Percentiles rank a stretch among this genome's conserved stretches.
phyloP scores from a whole-genome alignment of 768 basidiomycete species.

The Cystofilobasidium bisporidii region DNA sequence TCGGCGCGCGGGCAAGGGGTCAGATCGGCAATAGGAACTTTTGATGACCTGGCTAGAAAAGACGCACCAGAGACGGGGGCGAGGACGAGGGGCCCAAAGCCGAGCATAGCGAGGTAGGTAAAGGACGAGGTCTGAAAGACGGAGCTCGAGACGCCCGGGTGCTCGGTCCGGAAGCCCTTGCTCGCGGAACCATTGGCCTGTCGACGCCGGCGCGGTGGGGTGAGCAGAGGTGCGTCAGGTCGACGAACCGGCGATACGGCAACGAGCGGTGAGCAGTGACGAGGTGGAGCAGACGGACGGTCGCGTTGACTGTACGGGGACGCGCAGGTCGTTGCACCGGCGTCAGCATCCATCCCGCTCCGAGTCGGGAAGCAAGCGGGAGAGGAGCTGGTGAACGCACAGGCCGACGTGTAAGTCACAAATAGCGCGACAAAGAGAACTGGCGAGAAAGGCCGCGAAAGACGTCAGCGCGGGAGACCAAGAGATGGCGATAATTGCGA shows the following conservation, averaged over 20 bases:
- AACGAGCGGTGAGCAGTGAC: too few species aligned
- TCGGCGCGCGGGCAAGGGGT: background rate
- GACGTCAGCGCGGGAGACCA: too few species aligned
- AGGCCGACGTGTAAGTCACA: slow-evolving; percentile 31
- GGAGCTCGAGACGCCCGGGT: slow-evolving; percentile 16
- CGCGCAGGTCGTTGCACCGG: too few species aligned
- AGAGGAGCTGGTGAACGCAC: too few species aligned
- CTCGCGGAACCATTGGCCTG: slow-evolving; percentile 30
- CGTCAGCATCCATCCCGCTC: too few species aligned
- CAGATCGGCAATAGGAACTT: too few species aligned
- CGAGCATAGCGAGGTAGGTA: slow-evolving; percentile 30
- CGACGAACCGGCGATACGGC: too few species aligned
- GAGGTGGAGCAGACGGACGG: background rate
- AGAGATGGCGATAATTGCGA: too few species aligned
- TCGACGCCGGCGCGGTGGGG: too few species aligned
- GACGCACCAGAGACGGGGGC: slow-evolving; percentile 26
- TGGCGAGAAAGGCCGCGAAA: background rate
- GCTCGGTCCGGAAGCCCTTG: slow-evolving; percentile 25
- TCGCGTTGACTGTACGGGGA: slow-evolving; percentile 30
- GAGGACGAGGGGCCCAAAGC: slow-evolving; percentile 27
- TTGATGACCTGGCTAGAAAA: background rate
- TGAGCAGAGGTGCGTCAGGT: too few species aligned
- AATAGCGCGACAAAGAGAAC: slow-evolving; percentile 29
- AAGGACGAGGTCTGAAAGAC: slow-evolving; percentile 28
- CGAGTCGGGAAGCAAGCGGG: too few species aligned